A percentile compares a stretch with the other conserved stretches of the same genome.
Conservation (phyloP, 2,329 filamentous ascomycete species). For the Hymenoscyphus albidus region DNA sequence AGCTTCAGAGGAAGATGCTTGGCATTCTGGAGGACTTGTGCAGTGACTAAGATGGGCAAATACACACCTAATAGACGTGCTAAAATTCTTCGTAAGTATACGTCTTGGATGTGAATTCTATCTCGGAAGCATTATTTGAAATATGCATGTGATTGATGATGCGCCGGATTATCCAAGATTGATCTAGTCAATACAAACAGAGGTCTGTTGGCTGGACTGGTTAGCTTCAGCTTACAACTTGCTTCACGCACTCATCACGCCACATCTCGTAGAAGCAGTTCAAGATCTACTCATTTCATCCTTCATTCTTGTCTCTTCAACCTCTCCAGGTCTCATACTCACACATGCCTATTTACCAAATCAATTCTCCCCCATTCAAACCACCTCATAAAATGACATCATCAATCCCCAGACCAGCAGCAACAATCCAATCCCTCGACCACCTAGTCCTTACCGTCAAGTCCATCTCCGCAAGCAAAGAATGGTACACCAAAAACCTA, state of each 20-base stretch:
- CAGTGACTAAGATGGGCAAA: conserved; percentile 27
- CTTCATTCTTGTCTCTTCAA: not conserved
- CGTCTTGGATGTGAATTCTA: too few species aligned
- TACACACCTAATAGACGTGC: not conserved
- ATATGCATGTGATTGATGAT: too few species aligned
- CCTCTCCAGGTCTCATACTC: not conserved
- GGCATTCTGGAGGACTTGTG: conserved; percentile 49
- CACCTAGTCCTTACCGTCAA: conserved; percentile 58
- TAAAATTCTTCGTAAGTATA: not conserved
- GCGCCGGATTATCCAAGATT: too few species aligned
- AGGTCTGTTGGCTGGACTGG: not conserved
- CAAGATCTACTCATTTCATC: not conserved
- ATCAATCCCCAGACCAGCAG: conserved; percentile 16
- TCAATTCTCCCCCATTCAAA: not conserved
- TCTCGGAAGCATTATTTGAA: too few species aligned
- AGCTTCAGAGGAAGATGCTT: conserved; percentile 46
- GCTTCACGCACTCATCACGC: too few species aligned
- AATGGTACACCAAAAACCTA: conserved; percentile 53
- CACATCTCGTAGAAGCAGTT: not conserved
- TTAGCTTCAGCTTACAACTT: not conserved
- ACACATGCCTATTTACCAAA: not conserved
- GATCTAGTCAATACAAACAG: not conserved
- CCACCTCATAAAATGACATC: not conserved
- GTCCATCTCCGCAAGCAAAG: conserved; percentile 45
- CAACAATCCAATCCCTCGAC: conserved; percentile 41